Base-by-base conservation (phyloP, 495 filamentous ascomycete genomes). In the Xylaria longipes region DNA sequence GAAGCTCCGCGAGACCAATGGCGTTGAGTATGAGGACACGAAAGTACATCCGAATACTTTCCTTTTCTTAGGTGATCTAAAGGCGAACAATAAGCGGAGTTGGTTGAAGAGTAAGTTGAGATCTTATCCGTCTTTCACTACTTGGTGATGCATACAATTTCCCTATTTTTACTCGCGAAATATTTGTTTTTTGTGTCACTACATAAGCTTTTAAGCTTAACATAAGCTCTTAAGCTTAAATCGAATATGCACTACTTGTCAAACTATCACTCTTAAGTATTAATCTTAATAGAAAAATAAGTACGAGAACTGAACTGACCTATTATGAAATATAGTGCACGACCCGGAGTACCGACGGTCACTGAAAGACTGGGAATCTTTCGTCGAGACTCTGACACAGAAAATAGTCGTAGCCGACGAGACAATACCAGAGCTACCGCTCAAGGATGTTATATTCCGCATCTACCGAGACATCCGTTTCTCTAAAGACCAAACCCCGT, bases 401-500 rank as follows among this genome's bases (percentile, higher is more conserved):
- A 91, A 91, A 77, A 87, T 97, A 71, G 83, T 86, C 25, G 89
- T 90, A 61, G 82, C 84, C 39, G 94, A 97, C 76, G 84, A 89
- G 25, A 97, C 93, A 9, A 88, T 97, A 70, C 94, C 94, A 0
- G 93, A 95, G 72, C 83, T 97, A 33, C 94, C 94, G 8, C 82
- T 89, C 35, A 94, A 94, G 75, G 94, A 97, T 78, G 82, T 97
- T 86, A 86, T 94, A 31, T 96, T 95, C 74, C 89, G 94, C 52
- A 95, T 97, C 57, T 93, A 97, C 76, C 85, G 94, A 62, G 94
- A 97, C 77, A 85, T 94, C 29, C 84, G 92, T 25, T 95, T 95
- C 77, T 90, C 83, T 78, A 88, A 92, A 29, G 91, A 97, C 73
- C 92, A 87, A 41, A 94, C 93, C 2, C 94, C 94, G 1, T 97